A percentile compares a stretch with the other conserved stretches of the same genome.
phyloP scores from a whole-genome alignment of 352 stramenopile species.

The Pythium diclinum region DNA sequence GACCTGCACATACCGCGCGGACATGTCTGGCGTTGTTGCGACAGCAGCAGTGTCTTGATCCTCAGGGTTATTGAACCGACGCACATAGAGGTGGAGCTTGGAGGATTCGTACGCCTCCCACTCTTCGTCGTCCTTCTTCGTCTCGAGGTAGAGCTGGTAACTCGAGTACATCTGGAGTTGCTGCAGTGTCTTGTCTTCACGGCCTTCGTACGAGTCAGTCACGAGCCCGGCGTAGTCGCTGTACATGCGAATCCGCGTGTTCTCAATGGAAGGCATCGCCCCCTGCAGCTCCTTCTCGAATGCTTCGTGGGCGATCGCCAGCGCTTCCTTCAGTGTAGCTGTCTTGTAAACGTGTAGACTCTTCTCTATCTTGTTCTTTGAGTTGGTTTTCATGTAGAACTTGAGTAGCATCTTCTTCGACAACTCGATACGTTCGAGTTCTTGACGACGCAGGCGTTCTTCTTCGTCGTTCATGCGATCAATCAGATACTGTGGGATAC shows the following conservation, averaged over 20 bases:
- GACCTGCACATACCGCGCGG: conserved; percentile 60
- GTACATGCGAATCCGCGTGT: conserved; percentile 65
- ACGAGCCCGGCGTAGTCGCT: conserved; percentile 76
- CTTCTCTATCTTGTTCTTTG: conserved; percentile 66
- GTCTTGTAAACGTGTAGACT: conserved; percentile 75
- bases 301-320: conserved; percentile 40
- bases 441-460: conserved; percentile 46
- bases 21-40: conserved; percentile 24
- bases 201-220: conserved; percentile 56
- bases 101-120: conserved; percentile 65
- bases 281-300: conserved; percentile 59
- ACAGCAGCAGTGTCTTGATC: conserved; percentile 12
- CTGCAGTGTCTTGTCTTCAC: conserved; percentile 51
- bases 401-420: conserved; percentile 75
- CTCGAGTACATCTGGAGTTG: conserved; percentile 65
- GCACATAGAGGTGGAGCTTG: conserved; percentile 73
- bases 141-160: conserved; percentile 71
- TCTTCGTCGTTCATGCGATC: conserved; percentile 68
- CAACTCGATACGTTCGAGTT: conserved; percentile 68
- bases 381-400: conserved; percentile 75
- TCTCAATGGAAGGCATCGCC: conserved; percentile 44
- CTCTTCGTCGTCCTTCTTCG: conserved; percentile 52
- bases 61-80: conserved; percentile 41
- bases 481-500: conserved; percentile 65
- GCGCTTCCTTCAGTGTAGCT: conserved; percentile 52